These are phyloP conservation scores for Trametopsis cervina DNA, from an alignment of 768 basidiomycete species.

Conservation along the genomic window DNA sequence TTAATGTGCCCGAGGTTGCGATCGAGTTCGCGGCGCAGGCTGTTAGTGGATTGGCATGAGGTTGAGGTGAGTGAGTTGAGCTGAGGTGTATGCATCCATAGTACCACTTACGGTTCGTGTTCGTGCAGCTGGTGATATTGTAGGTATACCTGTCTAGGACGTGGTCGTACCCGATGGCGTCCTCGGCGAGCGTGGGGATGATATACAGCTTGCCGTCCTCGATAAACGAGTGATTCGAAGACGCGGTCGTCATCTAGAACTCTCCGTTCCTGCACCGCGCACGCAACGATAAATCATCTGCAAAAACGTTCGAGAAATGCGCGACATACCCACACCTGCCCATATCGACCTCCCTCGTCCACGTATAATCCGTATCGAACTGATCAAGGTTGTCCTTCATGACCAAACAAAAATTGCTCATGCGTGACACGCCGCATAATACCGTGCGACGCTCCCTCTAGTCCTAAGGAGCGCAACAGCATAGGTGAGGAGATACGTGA, in stretches of 20 bases:
- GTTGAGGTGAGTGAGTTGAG: neutral
- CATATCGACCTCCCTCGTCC: constrained; percentile 70
- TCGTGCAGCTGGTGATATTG: constrained; percentile 80
- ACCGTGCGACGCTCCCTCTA: constrained; percentile 44
- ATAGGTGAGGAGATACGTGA: constrained; percentile 56
- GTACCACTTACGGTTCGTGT: constrained; percentile 43
- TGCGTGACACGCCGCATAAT: constrained; percentile 46
- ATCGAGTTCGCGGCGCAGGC: constrained; percentile 74
- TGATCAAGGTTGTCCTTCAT: constrained; percentile 70
- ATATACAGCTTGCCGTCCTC: constrained; percentile 71
- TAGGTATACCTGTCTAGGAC: constrained; percentile 64
- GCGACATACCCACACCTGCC: constrained; percentile 78
- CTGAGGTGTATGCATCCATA: neutral
- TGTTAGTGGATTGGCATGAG: constrained; percentile 5
- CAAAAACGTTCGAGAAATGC: no score
- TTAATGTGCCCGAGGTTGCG: constrained; percentile 52
- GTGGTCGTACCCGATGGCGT: constrained; percentile 47
- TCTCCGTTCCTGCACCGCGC: constrained; percentile 50
- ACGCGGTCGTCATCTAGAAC: constrained; percentile 80
- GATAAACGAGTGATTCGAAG: constrained; percentile 74
- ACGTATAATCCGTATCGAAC: constrained; percentile 51
- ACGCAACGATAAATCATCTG: neutral
- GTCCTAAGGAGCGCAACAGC: constrained; percentile 46
- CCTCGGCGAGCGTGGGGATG: constrained; percentile 77
- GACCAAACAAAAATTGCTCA: constrained; percentile 53